Evolutionary conservation across 2,329 filamentous ascomycete genomes (phyloP), one percentile per base, ranked within the genome.

Genomic region (Aspergillus luchuensis): DNA sequence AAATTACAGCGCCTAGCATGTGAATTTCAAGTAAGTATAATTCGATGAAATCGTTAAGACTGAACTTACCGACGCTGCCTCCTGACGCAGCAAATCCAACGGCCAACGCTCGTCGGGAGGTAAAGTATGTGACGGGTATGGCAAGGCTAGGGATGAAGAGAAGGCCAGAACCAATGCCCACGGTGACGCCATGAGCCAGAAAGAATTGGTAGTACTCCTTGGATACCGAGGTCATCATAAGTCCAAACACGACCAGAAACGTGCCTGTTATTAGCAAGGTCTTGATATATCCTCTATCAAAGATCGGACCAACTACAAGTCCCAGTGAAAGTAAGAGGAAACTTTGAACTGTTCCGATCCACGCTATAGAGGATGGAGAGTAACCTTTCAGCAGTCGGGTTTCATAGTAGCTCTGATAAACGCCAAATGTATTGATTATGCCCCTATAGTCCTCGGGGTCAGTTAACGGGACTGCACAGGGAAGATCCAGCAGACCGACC

Each of bases 401-500:
- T 39, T 60, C 58, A 49, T 60, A 60, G 45, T 57, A 60, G 17
- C 45, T 60, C 41, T 60, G 53, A 10, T 57, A 60, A 19, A 48
- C 56, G 19, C 58, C 58, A 17, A 57, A 60, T 28, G 58, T 53
- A 41, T 53, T 60, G 47, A 60, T 38, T 17, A 60, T 13, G 17
- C 58, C 58, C 58, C 54, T 60, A 4, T 36, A 36, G 33, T 15
- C 4, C 11, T 5, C 5, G 33, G 33, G 2, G 5, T 36, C 28
- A 11, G 19, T 45, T 5, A 30, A 48, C 17, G 21, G 15, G 38
- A 19, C 47, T 8, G 15, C 36, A 23, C 21, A 47, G 15, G 15
- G 1, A 5, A 10, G 13, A 5, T n/a, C 30, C 36, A 23, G 17
- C 1, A 30, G 36, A 47, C 25, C 13, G 19, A 60, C 58, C 58